Conservation (phyloP, 805 yeast species). For the Metschnikowia koreensis region DNA sequence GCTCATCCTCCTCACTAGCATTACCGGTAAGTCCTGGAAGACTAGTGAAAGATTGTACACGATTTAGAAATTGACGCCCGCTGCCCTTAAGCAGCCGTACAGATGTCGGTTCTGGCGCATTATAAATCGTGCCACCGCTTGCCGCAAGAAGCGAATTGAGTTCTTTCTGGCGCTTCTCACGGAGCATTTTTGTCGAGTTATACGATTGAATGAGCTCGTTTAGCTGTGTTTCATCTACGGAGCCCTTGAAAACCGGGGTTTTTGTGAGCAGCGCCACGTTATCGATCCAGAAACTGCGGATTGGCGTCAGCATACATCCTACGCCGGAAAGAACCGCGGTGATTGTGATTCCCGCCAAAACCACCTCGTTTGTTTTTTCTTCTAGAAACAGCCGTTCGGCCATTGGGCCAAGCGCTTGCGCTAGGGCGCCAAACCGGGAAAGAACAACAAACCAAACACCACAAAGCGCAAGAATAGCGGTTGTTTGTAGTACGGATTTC, state of each 20-base stretch:
- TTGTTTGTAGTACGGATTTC: conserved; percentile 1
- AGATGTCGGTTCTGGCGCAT: conserved; percentile 14
- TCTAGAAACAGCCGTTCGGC: conserved; percentile 31
- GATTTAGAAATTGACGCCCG: conserved; percentile 29
- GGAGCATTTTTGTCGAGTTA: conserved; percentile 40
- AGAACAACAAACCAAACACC: conserved; percentile 34
- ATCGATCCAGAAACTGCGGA: conserved; percentile 12
- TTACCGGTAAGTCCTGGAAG: conserved; percentile 20
- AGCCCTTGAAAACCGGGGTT: not conserved
- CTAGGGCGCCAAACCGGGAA: conserved; percentile 33
- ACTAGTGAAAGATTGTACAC: conserved; percentile 42
- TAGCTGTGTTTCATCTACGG: conserved; percentile 14
- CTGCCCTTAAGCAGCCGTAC: conserved; percentile 20
- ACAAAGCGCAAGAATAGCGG: conserved; percentile 18
- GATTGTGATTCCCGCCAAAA: conserved; percentile 49
- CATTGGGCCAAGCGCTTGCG: conserved; percentile 22
- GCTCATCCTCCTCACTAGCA: conserved; percentile 30
- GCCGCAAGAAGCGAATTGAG: conserved; percentile 21
- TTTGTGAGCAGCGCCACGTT: not conserved
- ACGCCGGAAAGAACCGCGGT: conserved; percentile 51
- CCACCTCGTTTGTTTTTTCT: conserved; percentile 44
- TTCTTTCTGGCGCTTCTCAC: conserved; percentile 32
- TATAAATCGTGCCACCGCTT: conserved; percentile 29
- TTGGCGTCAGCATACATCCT: conserved; percentile 50
- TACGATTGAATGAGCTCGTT: conserved; percentile 36